Conservation (phyloP, 257 asterid species). For the Salvia rosmarinus region DNA sequence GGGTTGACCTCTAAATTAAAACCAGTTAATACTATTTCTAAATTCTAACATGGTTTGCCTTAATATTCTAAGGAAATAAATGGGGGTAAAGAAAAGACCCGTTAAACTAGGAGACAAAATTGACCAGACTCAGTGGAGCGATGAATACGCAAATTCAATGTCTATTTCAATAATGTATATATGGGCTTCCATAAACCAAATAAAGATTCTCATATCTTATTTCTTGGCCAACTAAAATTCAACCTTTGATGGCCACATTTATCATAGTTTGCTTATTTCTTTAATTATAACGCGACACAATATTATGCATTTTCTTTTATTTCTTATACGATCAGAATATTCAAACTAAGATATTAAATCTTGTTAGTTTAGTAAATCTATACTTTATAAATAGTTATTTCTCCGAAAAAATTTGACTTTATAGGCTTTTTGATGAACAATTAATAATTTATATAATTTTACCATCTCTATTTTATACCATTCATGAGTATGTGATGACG, state of each 20-base stretch:
- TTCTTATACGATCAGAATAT: neutral
- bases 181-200: neutral
- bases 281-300: neutral
- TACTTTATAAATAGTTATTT: too few species aligned
- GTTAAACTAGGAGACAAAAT: neutral
- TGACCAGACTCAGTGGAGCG: neutral
- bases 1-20: neutral
- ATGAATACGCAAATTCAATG: neutral
- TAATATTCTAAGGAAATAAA: neutral
- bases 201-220: neutral
- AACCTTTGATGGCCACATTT: neutral
- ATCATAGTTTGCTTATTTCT: too few species aligned
- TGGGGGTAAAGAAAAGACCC: neutral
- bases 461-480: too few species aligned
- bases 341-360: neutral
- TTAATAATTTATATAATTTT: too few species aligned
- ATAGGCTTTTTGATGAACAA: too few species aligned
- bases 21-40: neutral
- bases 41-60: neutral
- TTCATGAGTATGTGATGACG: too few species aligned
- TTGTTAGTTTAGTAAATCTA: neutral
- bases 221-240: constrained; percentile 2
- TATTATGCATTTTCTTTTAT: neutral
- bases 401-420: too few species aligned
- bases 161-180: neutral